Percentiles rank a stretch among this genome's conserved stretches.
These are phyloP conservation scores for Curvularia sp. DNA, from an alignment of 2,329 filamentous ascomycete genomes.

Conservation along the genomic window DNA sequence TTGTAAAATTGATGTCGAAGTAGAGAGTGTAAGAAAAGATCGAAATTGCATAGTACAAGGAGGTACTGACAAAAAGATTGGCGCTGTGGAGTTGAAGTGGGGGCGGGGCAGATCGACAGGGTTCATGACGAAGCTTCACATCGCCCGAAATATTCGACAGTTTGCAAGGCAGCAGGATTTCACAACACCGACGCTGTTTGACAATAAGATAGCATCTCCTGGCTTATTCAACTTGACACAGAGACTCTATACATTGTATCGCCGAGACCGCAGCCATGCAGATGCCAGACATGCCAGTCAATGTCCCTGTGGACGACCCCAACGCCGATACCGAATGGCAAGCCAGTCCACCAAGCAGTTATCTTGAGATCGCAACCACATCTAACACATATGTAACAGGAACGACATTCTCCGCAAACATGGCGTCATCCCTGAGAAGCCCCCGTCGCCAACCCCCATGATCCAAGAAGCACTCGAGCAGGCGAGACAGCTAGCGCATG, in stretches of 20 bases:
- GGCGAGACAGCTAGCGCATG: constrained; percentile 81
- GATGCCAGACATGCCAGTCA: constrained; percentile 64
- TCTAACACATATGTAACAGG: constrained; percentile 60
- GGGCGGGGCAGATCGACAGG: constrained; percentile 35
- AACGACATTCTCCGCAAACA: constrained; percentile 98
- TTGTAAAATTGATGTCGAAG: background rate
- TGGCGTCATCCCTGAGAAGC: constrained; percentile 96
- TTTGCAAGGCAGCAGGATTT: constrained; percentile 22
- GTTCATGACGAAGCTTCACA: constrained; percentile 21
- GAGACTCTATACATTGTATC: no score
- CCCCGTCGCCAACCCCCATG: constrained; percentile 90
- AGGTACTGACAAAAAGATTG: background rate
- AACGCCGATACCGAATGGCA: constrained; percentile 99
- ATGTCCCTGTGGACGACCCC: constrained; percentile 90
- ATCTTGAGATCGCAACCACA: background rate
- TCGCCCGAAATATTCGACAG: constrained; percentile 22
- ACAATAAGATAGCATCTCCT: no score
- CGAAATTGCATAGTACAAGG: background rate
- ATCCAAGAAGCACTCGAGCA: constrained; percentile 93
- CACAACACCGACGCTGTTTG: constrained; percentile 1
- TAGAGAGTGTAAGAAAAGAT: background rate
- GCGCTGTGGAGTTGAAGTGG: constrained; percentile 23
- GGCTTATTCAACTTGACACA: constrained; percentile 31
- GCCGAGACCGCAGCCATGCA: constrained; percentile 33
- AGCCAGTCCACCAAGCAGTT: constrained; percentile 2